These are phyloP conservation scores for Termitomyces sp. DNA, from an alignment of 768 basidiomycete species.

Conservation along the genomic window DNA sequence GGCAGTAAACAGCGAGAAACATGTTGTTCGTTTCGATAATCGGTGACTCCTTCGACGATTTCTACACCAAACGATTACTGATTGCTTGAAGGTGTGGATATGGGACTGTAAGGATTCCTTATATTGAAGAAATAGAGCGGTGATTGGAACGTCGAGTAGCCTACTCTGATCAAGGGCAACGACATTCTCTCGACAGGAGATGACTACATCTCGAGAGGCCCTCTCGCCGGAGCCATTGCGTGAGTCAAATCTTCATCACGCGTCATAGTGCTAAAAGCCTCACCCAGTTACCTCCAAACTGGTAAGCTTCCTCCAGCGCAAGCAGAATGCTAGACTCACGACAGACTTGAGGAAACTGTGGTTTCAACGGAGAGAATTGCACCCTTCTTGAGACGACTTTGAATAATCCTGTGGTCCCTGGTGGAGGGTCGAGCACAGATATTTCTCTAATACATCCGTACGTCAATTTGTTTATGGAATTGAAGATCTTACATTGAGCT, in stretches of 20 bases:
- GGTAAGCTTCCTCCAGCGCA: conserved; percentile 10
- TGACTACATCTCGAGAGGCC: conserved; percentile 22
- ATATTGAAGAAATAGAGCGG: background rate
- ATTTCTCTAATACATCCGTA: conserved; percentile 39
- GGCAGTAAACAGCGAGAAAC: conserved; percentile 25
- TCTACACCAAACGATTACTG: background rate
- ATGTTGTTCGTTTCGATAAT: conserved; percentile 35
- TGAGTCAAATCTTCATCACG: conserved; percentile 12
- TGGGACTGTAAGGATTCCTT: conserved; percentile 26
- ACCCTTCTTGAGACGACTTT: conserved; percentile 35
- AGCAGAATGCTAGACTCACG: background rate
- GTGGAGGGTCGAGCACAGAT: conserved; percentile 31
- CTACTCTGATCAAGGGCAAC: conserved; percentile 25
- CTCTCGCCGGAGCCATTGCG: conserved; percentile 33
- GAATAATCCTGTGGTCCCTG: conserved; percentile 25
- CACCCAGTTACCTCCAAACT: conserved; percentile 27
- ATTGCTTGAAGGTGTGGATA: conserved; percentile 22
- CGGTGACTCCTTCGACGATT: conserved; percentile 6
- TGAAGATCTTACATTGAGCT: background rate
- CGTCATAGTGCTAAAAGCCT: background rate
- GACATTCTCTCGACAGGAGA: conserved; percentile 28
- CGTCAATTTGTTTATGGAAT: conserved; percentile 18
- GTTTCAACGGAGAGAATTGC: conserved; percentile 36
- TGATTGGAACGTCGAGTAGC: conserved; percentile 12
- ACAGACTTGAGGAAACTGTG: conserved; percentile 25